Evolutionary conservation across 2,329 filamentous ascomycete genomes (phyloP), one percentile per base, ranked within the genome.

Genomic region (Ambrosiella beaveri): DNA sequence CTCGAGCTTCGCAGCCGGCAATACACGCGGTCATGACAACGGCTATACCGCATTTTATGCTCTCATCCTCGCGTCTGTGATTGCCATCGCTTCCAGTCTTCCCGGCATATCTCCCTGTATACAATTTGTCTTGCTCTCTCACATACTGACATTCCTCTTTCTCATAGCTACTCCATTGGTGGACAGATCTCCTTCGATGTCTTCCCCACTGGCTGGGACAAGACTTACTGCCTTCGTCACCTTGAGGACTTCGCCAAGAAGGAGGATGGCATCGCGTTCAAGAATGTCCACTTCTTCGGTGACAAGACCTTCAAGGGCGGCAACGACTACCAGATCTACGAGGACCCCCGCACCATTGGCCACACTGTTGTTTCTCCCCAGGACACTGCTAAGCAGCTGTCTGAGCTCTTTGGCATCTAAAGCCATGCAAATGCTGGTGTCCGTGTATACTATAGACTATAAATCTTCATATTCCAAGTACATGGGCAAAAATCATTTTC

Each of bases 171-270:
- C 76, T 91, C 88, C 62, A 95, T 98, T 66, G 93, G 93, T 65
- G 93, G 93, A 57, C 88, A 96, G 69, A 96, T 98, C 72, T 96
- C 90, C 61, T 98, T 98, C 71, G 93, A 98, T 68, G 86, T 97
- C 66, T 98, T 98, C 79, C 93, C 93, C 63, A 80, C 76, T 1
- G 93, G 93, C 67, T 98, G 93, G 93, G 93, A 98, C 75, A 98
- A 97, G 82, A 95, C 88, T 8, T 98, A 95, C 78, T 96, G 90
- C 74, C 77, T 97, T 64, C 76, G 80, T 65, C 90, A 96, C 71
- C 75, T 97, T 62, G 88, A 93, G 73, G 78, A 78, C 63, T 90
- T 96, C 70, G 83, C 85, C 63, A 74, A 78, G 73, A 76, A 78
- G 69, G 75, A 78, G 45, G 83, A 80, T 66, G 84, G 85, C 62